Percentiles rank a stretch among this genome's conserved stretches.
phyloP scores from a whole-genome alignment of 1,284 basidiomycete genomes.

The Melampsora americana region DNA sequence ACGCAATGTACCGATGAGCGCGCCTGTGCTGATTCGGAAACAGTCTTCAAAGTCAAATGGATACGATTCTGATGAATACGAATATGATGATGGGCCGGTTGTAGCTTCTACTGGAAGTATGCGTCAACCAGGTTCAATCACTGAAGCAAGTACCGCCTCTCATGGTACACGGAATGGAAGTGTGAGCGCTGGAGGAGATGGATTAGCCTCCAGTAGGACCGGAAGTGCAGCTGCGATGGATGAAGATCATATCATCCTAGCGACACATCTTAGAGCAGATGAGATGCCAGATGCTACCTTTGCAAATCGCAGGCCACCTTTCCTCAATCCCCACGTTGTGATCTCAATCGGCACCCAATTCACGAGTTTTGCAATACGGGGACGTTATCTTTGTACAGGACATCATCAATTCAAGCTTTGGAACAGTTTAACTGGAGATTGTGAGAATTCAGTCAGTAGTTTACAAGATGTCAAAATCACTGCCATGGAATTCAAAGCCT shows the following conservation, averaged over 20 bases:
- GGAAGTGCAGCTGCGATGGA: neutral
- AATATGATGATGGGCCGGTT: neutral
- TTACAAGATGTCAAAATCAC: conserved; percentile 69
- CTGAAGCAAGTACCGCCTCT: neutral
- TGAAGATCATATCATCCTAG: neutral
- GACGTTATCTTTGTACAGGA: conserved; percentile 65
- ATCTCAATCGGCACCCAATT: conserved; percentile 50
- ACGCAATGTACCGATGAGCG: neutral
- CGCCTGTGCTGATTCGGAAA: neutral
- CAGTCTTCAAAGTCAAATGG: neutral
- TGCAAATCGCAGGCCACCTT: conserved; percentile 74
- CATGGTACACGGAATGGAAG: conserved; percentile 2
- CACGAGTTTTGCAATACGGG: conserved; percentile 63
- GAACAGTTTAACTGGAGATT: conserved; percentile 53
- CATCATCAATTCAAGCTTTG: conserved; percentile 65
- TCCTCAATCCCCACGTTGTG: conserved; percentile 54
- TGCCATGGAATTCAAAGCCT: conserved; percentile 69
- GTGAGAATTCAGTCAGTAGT: conserved; percentile 57
- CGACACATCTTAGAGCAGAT: conserved; percentile 57
- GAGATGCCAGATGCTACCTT: conserved; percentile 74
- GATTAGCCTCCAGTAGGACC: neutral
- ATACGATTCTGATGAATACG: neutral
- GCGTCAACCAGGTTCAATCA: neutral
- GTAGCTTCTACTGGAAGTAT: neutral
- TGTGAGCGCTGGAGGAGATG: conserved; percentile 4